Evolutionary conservation across 352 stramenopile species (phyloP).

Genomic region (Pythium biforme): DNA sequence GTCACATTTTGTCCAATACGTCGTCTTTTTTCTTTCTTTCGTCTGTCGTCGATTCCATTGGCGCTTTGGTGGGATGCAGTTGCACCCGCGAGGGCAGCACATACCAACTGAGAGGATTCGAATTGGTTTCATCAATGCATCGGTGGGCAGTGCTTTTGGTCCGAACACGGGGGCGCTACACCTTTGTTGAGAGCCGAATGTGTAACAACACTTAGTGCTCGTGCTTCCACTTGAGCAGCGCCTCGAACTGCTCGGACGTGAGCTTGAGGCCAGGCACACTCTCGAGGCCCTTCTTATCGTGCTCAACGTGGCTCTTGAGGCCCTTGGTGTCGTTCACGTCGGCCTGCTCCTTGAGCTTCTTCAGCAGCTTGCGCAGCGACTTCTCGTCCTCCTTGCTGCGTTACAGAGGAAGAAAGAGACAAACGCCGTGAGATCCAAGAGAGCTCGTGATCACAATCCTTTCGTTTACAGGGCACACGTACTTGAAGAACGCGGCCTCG

Average conservation of each 20-base stretch:
- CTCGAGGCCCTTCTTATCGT: constrained; percentile 76
- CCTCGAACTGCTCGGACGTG: constrained; percentile 63
- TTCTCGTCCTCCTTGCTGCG: constrained; percentile 87
- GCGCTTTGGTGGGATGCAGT: background rate
- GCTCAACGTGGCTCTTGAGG: constrained; percentile 66
- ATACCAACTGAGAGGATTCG: too few species aligned
- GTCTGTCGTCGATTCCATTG: background rate
- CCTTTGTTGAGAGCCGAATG: too few species aligned
- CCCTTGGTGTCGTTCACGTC: constrained; percentile 60
- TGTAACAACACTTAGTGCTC: constrained; percentile 78
- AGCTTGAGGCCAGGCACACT: constrained; percentile 62
- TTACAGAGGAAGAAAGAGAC: background rate
- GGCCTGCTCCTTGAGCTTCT: constrained; percentile 86
- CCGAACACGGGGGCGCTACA: too few species aligned
- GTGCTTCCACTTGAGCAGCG: constrained; percentile 90
- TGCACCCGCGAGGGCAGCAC: too few species aligned
- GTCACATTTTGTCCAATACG: background rate
- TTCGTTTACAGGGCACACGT: constrained; percentile 19
- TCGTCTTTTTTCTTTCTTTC: background rate
- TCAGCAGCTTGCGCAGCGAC: constrained; percentile 79
- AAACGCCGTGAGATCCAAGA: background rate
- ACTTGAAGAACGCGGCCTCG: constrained; percentile 86
- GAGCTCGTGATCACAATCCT: background rate
- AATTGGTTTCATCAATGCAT: too few species aligned
- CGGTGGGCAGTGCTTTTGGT: too few species aligned